Percentiles rank a stretch among this genome's conserved stretches.
These are phyloP conservation scores for Aspergillus nidulans DNA, from an alignment of 495 filamentous ascomycete genomes.

Conservation along the genomic window DNA sequence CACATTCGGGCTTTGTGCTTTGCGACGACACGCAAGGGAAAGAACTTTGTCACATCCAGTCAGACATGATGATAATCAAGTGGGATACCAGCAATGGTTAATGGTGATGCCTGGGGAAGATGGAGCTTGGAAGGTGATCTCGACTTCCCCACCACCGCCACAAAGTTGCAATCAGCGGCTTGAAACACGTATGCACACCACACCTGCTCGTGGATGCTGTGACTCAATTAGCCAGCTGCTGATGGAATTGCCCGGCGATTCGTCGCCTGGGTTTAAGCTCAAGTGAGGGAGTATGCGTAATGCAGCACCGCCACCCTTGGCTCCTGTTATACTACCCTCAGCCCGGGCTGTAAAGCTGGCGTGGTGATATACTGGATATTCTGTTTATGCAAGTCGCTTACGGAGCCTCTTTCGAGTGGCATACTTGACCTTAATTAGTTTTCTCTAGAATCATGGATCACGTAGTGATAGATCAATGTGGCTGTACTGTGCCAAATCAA, in stretches of 20 bases:
- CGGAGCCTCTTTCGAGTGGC: background rate
- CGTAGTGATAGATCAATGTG: background rate
- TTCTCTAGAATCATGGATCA: background rate
- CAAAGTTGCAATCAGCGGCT: background rate
- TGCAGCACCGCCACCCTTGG: slow-evolving; percentile 15
- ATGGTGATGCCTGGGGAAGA: slow-evolving; percentile 14
- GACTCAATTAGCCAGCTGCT: background rate
- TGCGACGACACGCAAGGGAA: slow-evolving; percentile 11
- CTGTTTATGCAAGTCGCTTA: background rate
- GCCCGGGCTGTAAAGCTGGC: too few relatives aligned
- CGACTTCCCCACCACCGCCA: slow-evolving; percentile 4
- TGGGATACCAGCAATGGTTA: background rate
- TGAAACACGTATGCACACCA: slow-evolving; percentile 12
- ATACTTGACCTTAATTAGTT: background rate
- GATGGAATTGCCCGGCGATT: background rate
- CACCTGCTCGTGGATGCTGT: background rate
- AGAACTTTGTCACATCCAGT: background rate
- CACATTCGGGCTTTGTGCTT: slow-evolving; percentile 3
- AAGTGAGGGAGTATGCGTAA: background rate
- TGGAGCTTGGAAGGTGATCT: background rate
- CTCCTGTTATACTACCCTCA: background rate
- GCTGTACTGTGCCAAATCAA: background rate
- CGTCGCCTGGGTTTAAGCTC: slow-evolving; percentile 8
- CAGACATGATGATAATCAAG: background rate
- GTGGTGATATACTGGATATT: background rate